Percentiles rank a stretch among this genome's conserved stretches.
Conservation (phyloP, 345 rosid genomes). For the Eucalyptus coolabah region DNA sequence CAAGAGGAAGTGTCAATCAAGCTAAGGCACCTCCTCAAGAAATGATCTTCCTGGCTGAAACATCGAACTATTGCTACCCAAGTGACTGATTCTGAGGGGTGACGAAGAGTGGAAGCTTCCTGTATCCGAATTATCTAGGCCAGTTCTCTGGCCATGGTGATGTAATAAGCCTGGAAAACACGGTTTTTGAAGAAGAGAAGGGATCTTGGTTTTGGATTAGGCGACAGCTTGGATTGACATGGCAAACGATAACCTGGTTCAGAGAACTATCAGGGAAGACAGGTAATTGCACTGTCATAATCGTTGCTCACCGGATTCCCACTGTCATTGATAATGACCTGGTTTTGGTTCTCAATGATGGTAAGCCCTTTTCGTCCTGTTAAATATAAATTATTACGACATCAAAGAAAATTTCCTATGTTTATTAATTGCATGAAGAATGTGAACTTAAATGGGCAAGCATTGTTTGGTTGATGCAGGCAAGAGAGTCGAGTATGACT, state of each 20-base stretch:
- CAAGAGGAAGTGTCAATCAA: slow-evolving; percentile 49
- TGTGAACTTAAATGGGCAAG: not conserved
- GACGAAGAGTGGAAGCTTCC: slow-evolving; percentile 66
- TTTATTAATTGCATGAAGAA: slow-evolving; percentile 13
- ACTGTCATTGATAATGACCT: slow-evolving; percentile 72
- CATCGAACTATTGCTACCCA: slow-evolving; percentile 69
- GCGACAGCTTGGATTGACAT: not conserved
- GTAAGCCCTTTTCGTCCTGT: slow-evolving; percentile 1
- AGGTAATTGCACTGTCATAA: slow-evolving; percentile 52
- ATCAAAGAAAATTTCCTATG: slow-evolving; percentile 32
- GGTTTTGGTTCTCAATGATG: slow-evolving; percentile 75
- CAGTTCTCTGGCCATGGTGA: slow-evolving; percentile 72
- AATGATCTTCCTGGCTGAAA: slow-evolving; percentile 56
- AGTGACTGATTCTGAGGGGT: slow-evolving; percentile 62
- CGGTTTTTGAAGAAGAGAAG: slow-evolving; percentile 33
- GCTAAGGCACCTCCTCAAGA: slow-evolving; percentile 25
- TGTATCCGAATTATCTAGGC: slow-evolving; percentile 72
- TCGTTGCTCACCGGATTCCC: slow-evolving; percentile 70
- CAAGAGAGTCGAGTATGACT: slow-evolving; percentile 15
- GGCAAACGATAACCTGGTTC: slow-evolving; percentile 33
- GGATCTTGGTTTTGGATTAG: not conserved
- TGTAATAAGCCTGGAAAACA: slow-evolving; percentile 58
- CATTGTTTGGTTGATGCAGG: not conserved
- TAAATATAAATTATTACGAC: not conserved
- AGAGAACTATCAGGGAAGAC: slow-evolving; percentile 55